Conservation (phyloP, 2,329 filamentous ascomycete genomes). For the Botrytis squamosa region DNA sequence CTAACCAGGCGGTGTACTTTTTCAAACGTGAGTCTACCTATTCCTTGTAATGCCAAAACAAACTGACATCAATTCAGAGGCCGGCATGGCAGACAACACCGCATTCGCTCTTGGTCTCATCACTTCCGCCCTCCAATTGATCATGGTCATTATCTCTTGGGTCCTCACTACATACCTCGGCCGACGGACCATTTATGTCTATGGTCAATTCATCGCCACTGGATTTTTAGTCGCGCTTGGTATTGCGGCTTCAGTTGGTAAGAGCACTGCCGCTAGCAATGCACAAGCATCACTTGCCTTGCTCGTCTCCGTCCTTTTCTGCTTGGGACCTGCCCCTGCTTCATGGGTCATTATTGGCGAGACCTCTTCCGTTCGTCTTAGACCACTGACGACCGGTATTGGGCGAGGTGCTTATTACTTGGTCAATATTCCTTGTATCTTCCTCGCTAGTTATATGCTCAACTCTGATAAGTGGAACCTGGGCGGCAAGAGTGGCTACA, state of each 20-base stretch:
- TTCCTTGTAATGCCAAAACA: neutral
- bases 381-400: neutral
- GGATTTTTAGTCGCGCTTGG: neutral
- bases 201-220: neutral
- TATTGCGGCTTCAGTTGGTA: neutral
- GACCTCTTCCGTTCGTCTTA: neutral
- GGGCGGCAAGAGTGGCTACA: neutral
- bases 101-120: neutral
- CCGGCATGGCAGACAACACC: neutral
- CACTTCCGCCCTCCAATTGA: neutral
- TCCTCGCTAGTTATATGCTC: neutral
- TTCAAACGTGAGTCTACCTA: neutral
- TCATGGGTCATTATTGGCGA: neutral
- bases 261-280: neutral
- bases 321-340: neutral
- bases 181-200: neutral
- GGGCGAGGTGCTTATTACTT: neutral
- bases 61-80: neutral
- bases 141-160: neutral
- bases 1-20: neutral
- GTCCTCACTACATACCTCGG: neutral
- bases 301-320: neutral
- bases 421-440: neutral
- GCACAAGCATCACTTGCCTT: neutral
- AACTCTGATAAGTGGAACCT: neutral